These are phyloP conservation scores for Myochromella boudieri DNA, from an alignment of 768 basidiomycete genomes.

Conservation along the genomic window DNA sequence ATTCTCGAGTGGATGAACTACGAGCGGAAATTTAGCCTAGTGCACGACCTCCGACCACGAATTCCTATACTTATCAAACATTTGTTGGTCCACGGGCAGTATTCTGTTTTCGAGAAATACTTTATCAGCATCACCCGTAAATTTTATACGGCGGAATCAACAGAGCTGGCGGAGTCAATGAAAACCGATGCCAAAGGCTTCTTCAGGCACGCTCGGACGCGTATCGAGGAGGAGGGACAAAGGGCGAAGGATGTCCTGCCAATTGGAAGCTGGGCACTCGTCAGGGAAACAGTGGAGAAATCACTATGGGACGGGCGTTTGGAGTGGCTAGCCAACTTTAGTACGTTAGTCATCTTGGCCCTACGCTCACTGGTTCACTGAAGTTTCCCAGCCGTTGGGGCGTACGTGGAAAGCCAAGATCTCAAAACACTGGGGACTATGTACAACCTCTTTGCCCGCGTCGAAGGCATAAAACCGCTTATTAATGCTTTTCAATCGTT, in stretches of 20 bases:
- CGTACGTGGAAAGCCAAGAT: constrained; percentile 49
- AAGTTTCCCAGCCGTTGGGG: constrained; percentile 44
- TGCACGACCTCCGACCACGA: constrained; percentile 35
- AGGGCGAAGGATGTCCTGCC: constrained; percentile 53
- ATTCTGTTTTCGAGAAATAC: constrained; percentile 56
- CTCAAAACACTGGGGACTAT: constrained; percentile 45
- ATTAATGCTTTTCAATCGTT: constrained; percentile 60
- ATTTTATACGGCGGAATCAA: constrained; percentile 58
- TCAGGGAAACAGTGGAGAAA: constrained; percentile 54
- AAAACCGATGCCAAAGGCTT: constrained; percentile 50
- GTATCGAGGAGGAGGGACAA: constrained; percentile 57
- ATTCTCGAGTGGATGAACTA: constrained; percentile 50
- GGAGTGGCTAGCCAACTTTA: constrained; percentile 37
- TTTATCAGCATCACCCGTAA: constrained; percentile 49
- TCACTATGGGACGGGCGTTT: constrained; percentile 45
- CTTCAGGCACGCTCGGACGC: constrained; percentile 44
- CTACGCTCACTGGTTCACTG: not conserved
- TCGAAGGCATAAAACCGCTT: constrained; percentile 53
- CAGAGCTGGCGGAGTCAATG: constrained; percentile 31
- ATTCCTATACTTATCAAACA: constrained; percentile 56
- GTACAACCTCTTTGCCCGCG: constrained; percentile 62
- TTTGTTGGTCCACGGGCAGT: constrained; percentile 57
- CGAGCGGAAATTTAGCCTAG: constrained; percentile 48
- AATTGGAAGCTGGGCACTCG: constrained; percentile 45
- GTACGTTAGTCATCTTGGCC: constrained; percentile 18